A percentile compares a stretch with the other conserved stretches of the same genome.
Conservation (phyloP, 2,329 filamentous ascomycete species). For the Fusarium sp. region DNA sequence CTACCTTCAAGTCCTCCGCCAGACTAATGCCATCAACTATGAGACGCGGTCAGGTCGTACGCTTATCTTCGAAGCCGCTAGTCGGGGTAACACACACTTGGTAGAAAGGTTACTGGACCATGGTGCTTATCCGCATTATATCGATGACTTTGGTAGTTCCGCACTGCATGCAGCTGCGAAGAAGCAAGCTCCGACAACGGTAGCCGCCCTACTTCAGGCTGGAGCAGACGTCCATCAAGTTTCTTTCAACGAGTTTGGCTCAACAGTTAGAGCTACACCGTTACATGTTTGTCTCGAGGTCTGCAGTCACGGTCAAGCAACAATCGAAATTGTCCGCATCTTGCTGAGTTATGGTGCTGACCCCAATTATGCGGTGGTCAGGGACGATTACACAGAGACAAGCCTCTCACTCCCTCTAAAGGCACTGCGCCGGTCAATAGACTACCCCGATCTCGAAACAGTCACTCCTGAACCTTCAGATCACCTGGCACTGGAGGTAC, state of each 20-base stretch:
- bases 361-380: not conserved
- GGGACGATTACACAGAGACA: not conserved
- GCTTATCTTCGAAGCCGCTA: not conserved
- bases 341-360: not conserved
- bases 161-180: not conserved
- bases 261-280: not conserved
- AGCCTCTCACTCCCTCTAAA: not conserved
- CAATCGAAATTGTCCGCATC: not conserved
- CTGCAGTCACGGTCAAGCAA: accelerated
- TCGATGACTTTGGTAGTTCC: not conserved
- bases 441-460: not conserved
- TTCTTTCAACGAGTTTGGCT: not conserved
- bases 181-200: not conserved
- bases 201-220: not conserved
- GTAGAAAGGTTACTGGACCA: not conserved
- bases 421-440: not conserved
- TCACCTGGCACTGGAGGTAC: not conserved
- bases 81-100: not conserved
- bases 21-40: not conserved
- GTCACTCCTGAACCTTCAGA: not conserved
- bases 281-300: not conserved
- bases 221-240: not conserved
- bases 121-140: not conserved
- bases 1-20: not conserved
- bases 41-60: not conserved